A percentile compares a stretch with the other conserved stretches of the same genome.
Conservation (phyloP, 139 green algal genomes). For the Coccomyxa sp. region DNA sequence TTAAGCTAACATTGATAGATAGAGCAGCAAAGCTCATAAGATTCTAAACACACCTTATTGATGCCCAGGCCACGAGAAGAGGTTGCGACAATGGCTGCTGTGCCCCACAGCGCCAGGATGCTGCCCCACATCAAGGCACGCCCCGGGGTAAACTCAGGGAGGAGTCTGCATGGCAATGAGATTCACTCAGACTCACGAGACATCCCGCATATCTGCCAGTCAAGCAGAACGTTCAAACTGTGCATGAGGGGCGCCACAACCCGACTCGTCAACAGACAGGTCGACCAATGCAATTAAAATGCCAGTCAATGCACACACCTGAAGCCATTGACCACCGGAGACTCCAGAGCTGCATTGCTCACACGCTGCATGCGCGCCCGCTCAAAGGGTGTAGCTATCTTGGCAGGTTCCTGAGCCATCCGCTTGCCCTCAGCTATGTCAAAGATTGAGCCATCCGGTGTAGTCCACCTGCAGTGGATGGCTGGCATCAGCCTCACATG, state of each 20-base stretch:
- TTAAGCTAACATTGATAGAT: not conserved
- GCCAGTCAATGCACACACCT: too few relatives aligned
- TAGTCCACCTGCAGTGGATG: constrained; percentile 30
- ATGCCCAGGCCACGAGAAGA: constrained; percentile 24
- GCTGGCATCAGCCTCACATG: too few relatives aligned
- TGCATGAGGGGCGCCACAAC: not conserved
- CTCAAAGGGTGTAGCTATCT: constrained; percentile 29
- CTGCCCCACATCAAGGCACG: constrained; percentile 43
- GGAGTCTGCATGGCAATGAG: constrained; percentile 2
- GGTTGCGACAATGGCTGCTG: constrained; percentile 27
- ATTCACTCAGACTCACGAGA: not conserved
- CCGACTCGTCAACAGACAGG: not conserved
- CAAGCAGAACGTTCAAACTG: not conserved
- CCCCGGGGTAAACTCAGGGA: constrained; percentile 25
- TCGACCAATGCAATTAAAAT: not conserved
- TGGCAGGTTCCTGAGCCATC: constrained; percentile 25
- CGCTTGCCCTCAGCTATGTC: constrained; percentile 37
- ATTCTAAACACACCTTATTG: constrained; percentile 3
- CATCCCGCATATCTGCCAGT: not conserved
- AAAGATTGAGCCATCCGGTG: constrained; percentile 38
- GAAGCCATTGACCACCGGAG: constrained; percentile 10
- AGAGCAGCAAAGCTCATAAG: not conserved
- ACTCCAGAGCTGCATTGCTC: constrained; percentile 26
- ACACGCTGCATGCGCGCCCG: constrained; percentile 17
- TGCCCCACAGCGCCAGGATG: constrained; percentile 50